Conservation (phyloP, 805 yeast genomes). For the Pichia nakasei region DNA sequence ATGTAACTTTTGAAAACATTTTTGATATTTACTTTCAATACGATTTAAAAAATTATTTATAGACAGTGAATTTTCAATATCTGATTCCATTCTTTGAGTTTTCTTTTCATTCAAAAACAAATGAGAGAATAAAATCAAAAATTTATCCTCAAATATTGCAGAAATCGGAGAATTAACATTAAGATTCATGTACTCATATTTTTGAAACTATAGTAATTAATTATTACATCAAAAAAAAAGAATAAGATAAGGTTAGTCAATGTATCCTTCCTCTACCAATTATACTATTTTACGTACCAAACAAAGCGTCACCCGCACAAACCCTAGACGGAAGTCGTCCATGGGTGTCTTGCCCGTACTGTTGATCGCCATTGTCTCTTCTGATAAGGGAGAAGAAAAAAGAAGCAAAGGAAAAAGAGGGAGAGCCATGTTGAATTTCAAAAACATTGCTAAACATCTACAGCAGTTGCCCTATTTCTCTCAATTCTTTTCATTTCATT, state of each 20-base stretch:
- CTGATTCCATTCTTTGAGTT: too few relatives aligned
- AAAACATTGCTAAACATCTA: too few relatives aligned
- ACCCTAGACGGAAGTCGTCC: background rate
- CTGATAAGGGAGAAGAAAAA: background rate
- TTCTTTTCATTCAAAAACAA: background rate
- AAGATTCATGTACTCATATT: too few relatives aligned
- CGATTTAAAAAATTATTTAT: too few relatives aligned
- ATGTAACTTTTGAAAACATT: background rate
- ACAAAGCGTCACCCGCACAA: background rate
- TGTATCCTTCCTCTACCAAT: too few relatives aligned
- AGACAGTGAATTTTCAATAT: background rate
- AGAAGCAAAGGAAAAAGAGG: background rate
- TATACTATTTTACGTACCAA: background rate
- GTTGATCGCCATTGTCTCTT: background rate
- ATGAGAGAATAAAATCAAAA: background rate
- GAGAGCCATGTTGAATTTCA: too few relatives aligned
- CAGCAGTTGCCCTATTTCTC: too few relatives aligned
- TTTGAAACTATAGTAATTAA: background rate
- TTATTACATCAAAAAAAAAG: too few relatives aligned
- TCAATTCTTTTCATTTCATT: too few relatives aligned
- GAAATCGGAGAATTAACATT: background rate
- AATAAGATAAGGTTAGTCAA: background rate
- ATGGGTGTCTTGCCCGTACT: background rate
- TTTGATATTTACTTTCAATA: too few relatives aligned
- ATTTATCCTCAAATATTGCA: background rate